Base-by-base conservation (phyloP, 495 filamentous ascomycete genomes). In the Neurospora cerealis region DNA sequence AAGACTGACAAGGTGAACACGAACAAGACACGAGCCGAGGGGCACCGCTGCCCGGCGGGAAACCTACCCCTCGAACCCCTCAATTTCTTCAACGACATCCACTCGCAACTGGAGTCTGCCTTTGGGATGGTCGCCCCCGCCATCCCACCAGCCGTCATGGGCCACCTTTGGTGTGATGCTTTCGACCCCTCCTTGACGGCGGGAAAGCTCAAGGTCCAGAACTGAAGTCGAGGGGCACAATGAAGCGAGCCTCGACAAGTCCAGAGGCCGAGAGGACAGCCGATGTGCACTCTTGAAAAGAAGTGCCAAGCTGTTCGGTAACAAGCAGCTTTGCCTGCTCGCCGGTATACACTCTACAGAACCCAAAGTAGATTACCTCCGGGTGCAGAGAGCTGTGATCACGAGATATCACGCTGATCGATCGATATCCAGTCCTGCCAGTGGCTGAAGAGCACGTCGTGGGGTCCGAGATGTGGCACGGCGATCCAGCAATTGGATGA, bases 391-490 rank as follows among this genome's bases (percentile, higher is more conserved):
- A 72, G 36, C 71, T 38, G 46, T 36, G 42, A 37, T 72, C 71
- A 72, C 71, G 44, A 72, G 46, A 72, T 72, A 39, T 66, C 71
- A 21, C 32, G 13, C n/a, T 34, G 34, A 39, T 72, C 28, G 44
- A 69, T 34, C 37, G 24, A 69, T 72, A 48, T 36, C 28, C 54
- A 66, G 54, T 32, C 54, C 32, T 66, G 54, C 21, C 38, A 72
- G 74, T 74, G 73, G 75, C 73, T 74, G 73, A 66, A 74, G 69
- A 73, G 60, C 72, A 72, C 72, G 70, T 72, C 72, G 71, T 73
- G 71, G 74, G 71, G 60, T 70, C 28, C 60, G 28, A 28, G 60
- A 48, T 76, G 73, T 76, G 75, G 75, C 73, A 71, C 72, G 70
- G 70, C 34, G 73, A 34, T 4, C 28, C 40, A 71, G 44, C 73